phyloP scores from a whole-genome alignment of 2,329 filamentous ascomycete genomes.

The Aspergillus costaricaensis region DNA sequence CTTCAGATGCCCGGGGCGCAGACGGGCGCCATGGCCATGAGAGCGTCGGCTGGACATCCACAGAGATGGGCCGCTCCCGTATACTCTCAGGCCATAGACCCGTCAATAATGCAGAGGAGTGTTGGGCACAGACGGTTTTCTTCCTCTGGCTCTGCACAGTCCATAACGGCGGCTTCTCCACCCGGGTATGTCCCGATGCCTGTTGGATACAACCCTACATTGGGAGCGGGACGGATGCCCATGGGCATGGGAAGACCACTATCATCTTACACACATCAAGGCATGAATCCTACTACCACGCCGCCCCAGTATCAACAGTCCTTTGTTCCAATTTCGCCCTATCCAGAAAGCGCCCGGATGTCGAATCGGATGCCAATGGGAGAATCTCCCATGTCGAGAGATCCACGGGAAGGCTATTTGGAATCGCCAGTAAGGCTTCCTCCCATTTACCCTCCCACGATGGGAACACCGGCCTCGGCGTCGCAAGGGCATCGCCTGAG shows the following conservation, averaged over 20 bases:
- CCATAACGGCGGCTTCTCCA: conserved; percentile 28
- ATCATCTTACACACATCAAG: conserved; percentile 31
- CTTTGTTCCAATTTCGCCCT: conserved; percentile 30
- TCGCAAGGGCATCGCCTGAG: conserved; percentile 36
- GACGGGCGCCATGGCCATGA: conserved; percentile 22
- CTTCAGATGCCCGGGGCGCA: conserved; percentile 32
- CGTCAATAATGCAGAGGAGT: conserved; percentile 27
- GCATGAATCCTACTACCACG: conserved; percentile 33
- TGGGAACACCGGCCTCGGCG: conserved; percentile 17
- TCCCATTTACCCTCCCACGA: conserved; percentile 39
- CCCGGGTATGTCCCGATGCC: conserved; percentile 29
- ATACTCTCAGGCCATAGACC: conserved; percentile 33
- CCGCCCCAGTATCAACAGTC: conserved; percentile 37
- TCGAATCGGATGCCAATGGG: conserved; percentile 28
- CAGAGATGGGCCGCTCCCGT: conserved; percentile 37
- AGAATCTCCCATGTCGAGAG: conserved; percentile 27
- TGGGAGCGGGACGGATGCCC: conserved; percentile 23
- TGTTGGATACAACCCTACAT: conserved; percentile 29
- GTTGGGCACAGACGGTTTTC: conserved; percentile 36
- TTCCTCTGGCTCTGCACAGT: conserved; percentile 33
- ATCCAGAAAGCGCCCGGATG: conserved; percentile 28
- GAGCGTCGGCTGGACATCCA: conserved; percentile 26
- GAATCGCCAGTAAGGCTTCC: conserved; percentile 41
- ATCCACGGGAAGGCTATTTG: conserved; percentile 31
- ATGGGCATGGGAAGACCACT: conserved; percentile 29